These are phyloP conservation scores for Pseudopediastrum boryanum DNA, from an alignment of 139 green algal genomes.

Conservation along the genomic window DNA sequence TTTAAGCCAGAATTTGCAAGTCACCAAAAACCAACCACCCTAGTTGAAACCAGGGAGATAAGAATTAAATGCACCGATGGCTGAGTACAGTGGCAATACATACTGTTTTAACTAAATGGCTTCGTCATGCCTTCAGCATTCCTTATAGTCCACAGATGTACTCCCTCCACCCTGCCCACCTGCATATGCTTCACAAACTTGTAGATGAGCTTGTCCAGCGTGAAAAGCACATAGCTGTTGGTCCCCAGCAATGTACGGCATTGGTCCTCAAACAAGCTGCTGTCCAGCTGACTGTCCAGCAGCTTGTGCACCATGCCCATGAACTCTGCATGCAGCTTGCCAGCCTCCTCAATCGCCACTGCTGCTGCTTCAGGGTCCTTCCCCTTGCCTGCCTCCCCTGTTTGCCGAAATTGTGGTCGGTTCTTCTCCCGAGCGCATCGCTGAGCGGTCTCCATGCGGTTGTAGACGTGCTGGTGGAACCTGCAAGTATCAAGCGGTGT, in stretches of 20 bases:
- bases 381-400: conserved; percentile 25
- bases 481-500: conserved; percentile 5
- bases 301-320: conserved; percentile 59
- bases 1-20: too few relatives aligned
- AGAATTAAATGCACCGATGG: too few relatives aligned
- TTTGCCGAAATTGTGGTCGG: conserved; percentile 38
- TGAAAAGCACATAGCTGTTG: conserved; percentile 93
- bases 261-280: conserved; percentile 70
- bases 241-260: conserved; percentile 76
- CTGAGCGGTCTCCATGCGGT: conserved; percentile 70
- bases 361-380: not conserved
- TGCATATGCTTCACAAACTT: conserved; percentile 90
- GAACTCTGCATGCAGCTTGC: conserved; percentile 51
- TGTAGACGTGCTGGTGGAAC: conserved; percentile 86
- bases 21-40: too few relatives aligned
- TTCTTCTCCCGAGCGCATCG: conserved; percentile 50
- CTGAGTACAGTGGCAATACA: too few relatives aligned
- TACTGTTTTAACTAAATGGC: too few relatives aligned
- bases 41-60: too few relatives aligned
- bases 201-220: conserved; percentile 93
- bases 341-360: conserved; percentile 16
- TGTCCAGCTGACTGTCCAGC: conserved; percentile 59
- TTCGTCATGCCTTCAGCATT: too few relatives aligned
- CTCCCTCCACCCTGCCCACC: too few relatives aligned
- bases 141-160: too few relatives aligned